Evolutionary conservation across 331 rosid genomes (phyloP), one percentile per base, ranked within the genome.

Genomic region (Quercus phellos): DNA sequence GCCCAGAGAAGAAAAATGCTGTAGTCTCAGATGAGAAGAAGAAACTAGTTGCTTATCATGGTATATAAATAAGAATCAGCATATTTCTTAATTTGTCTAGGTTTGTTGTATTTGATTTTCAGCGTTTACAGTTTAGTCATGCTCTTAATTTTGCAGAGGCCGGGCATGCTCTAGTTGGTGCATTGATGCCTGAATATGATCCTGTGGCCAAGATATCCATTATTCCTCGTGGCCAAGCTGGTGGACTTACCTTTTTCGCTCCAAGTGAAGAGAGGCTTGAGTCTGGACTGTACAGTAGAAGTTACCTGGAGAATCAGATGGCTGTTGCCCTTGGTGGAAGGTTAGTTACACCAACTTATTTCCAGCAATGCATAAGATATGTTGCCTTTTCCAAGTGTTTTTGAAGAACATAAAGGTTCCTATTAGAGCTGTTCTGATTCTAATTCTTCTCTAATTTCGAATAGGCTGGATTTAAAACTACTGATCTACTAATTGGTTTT

Each of bases 171-270:
- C 88, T 95, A 75, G 98, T 95, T 29, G 99, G 99, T 74, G 99
- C 99, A 17, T 87, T 95, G 83, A 95, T 95, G 98, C 99, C 99
- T 2, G 99, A 95, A 85, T 95, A 95, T 56, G 99, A 95, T 77
- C 99, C 96, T 18, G 99, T 95, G 11, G 99, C 99, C 55, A 95
- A 95, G 91, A 95, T 95, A 70, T 95, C 99, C 13, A 93, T 95
- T 85, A 95, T 95, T 59, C 98, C 98, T 12, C 96, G 99, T 73
- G 99, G 99, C 84, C 99, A 95, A 87, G 99, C 99, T 0, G 90
- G 90, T 68, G 93, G 93, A 34, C 88, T 88, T 56, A 88, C 92
- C 73, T 88, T 88, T 73, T 88, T 88, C 26, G 88, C 92, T 42
- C 92, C 90, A 38, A 88, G 92, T 63, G 92, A 88, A 78, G 92